phyloP scores from a whole-genome alignment of 1,284 basidiomycete genomes.

The Heliocybe sulcata region DNA sequence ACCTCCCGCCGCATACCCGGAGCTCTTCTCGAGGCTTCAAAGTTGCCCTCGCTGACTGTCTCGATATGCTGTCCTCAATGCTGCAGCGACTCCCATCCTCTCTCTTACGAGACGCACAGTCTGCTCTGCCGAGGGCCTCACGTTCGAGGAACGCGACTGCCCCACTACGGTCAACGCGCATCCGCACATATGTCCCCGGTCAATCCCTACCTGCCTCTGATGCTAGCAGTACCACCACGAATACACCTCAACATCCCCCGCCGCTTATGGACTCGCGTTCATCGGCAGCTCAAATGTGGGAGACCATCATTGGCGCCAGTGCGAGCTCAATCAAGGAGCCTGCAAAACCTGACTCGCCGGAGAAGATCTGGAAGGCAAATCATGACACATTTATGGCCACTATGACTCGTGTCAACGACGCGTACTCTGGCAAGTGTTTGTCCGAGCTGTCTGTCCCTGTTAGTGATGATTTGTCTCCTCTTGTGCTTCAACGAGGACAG shows the following conservation, averaged over 20 bases:
- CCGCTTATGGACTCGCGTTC: too few species aligned
- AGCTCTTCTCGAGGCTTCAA: not conserved
- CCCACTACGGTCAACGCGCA: not conserved
- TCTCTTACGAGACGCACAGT: not conserved
- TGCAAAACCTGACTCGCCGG: constrained; percentile 6
- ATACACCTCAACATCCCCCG: too few species aligned
- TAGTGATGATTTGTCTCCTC: not conserved
- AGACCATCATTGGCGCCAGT: not conserved
- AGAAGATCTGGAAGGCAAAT: constrained; percentile 12
- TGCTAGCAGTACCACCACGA: not conserved
- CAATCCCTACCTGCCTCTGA: not conserved
- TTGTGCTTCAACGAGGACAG: constrained; percentile 23
- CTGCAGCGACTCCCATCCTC: not conserved
- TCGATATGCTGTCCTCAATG: not conserved
- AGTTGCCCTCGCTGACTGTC: not conserved
- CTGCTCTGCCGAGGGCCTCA: not conserved
- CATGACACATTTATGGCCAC: constrained; percentile 9
- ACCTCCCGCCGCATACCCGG: too few species aligned
- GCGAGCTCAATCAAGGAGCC: not conserved
- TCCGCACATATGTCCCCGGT: not conserved
- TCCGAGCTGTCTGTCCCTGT: constrained; percentile 1
- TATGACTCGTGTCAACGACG: constrained; percentile 12
- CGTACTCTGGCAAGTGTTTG: constrained; percentile 17
- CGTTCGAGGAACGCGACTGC: not conserved
- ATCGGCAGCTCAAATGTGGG: not conserved